phyloP scores from a whole-genome alignment of 2,329 filamentous ascomycete genomes.

The Pseudogymnoascus sp. region DNA sequence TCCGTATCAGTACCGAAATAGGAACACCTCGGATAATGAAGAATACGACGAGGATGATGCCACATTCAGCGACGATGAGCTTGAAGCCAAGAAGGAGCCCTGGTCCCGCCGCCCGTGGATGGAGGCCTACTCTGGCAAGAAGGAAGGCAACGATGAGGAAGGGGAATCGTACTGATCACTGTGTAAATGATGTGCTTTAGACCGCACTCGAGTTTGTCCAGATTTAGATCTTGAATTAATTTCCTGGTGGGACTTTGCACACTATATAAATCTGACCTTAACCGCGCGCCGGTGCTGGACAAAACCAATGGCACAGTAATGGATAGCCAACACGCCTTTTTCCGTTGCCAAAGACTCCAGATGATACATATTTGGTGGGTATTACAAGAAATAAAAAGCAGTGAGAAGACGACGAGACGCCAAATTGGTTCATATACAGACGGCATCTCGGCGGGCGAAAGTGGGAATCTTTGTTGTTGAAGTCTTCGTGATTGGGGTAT shows the following conservation, averaged over 20 bases:
- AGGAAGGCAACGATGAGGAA: neutral
- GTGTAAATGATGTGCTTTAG: neutral
- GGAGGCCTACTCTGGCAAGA: conserved; percentile 2
- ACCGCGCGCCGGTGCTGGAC: neutral
- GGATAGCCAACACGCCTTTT: neutral
- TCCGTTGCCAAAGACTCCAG: neutral
- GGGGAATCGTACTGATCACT: neutral
- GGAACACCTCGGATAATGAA: conserved; percentile 26
- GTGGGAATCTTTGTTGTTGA: neutral
- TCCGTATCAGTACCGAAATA: conserved; percentile 46
- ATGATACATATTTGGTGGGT: neutral
- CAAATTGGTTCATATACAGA: conserved; percentile 2
- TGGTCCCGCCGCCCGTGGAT: conserved; percentile 20
- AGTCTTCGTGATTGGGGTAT: neutral
- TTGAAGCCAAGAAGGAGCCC: conserved; percentile 21
- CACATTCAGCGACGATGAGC: conserved; percentile 23
- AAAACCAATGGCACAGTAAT: neutral
- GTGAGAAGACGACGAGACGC: neutral
- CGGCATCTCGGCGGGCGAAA: neutral
- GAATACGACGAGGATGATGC: conserved; percentile 21
- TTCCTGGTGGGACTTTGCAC: neutral
- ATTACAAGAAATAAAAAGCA: neutral
- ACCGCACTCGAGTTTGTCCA: neutral
- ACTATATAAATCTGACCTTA: neutral
- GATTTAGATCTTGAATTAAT: neutral